Conservation (phyloP, 164 flowering plant genomes). For the Piper betle region DNA sequence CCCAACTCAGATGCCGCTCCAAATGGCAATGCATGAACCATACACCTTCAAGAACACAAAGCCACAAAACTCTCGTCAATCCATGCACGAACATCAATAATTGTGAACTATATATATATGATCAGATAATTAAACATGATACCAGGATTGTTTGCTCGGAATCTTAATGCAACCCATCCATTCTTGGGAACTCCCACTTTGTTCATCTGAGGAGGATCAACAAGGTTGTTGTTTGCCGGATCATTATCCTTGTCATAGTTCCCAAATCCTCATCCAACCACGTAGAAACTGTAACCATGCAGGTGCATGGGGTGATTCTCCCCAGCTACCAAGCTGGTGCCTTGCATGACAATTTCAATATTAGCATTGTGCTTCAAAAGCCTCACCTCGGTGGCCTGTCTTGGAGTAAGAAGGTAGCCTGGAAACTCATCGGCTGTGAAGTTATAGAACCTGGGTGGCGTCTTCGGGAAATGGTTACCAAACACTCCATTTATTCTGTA, state of each 20-base stretch:
- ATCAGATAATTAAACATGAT: conserved; percentile 1
- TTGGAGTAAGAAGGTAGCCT: conserved; percentile 6
- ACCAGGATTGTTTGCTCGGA: conserved; percentile 53
- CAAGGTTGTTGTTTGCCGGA: conserved; percentile 33
- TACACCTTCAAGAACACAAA: conserved; percentile 28
- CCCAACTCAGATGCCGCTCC: conserved; percentile 42
- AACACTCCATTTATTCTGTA: conserved; percentile 21
- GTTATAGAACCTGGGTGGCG: conserved; percentile 23
- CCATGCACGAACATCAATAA: not conserved
- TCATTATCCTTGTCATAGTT: conserved; percentile 34
- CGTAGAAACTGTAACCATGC: conserved; percentile 49
- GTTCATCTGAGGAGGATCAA: conserved; percentile 41
- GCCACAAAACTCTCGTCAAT: not conserved
- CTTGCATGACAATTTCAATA: conserved; percentile 39
- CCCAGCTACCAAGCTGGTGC: conserved; percentile 26
- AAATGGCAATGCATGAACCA: conserved; percentile 61
- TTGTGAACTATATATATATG: not conserved
- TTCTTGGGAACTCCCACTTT: conserved; percentile 37
- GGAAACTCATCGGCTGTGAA: conserved; percentile 26
- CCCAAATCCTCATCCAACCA: conserved; percentile 52
- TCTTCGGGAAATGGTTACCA: conserved; percentile 22
- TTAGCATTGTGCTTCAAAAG: conserved; percentile 20
- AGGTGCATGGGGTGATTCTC: conserved; percentile 44
- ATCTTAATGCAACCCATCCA: conserved; percentile 48
- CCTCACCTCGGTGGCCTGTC: conserved; percentile 25